These are phyloP conservation scores for Exophiala sideris DNA, from an alignment of 2,329 filamentous ascomycete genomes.

Conservation along the genomic window DNA sequence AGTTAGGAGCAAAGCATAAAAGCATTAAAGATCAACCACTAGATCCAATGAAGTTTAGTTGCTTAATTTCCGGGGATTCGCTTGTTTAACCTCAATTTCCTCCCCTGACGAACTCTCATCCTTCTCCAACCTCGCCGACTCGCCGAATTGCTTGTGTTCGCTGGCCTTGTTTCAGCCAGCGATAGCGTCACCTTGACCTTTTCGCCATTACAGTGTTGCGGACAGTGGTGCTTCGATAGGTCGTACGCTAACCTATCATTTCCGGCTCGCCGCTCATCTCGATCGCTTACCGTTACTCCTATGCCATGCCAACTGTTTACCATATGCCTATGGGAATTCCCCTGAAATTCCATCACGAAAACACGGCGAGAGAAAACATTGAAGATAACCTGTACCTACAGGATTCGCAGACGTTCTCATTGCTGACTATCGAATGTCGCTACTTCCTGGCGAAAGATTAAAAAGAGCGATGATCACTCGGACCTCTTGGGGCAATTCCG, in stretches of 20 bases:
- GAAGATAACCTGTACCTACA: background rate
- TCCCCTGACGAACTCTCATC: background rate
- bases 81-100: constrained; percentile 6
- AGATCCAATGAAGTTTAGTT: background rate
- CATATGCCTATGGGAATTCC: too few species aligned
- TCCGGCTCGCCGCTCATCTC: background rate
- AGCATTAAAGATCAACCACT: background rate
- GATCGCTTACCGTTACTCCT: background rate
- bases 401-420: background rate
- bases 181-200: constrained; percentile 5
- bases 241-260: background rate
- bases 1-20: background rate
- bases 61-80: constrained; percentile 1
- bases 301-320: background rate
- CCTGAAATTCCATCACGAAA: too few species aligned
- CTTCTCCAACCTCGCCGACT: background rate
- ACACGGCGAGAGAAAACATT: background rate
- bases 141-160: constrained; percentile 4
- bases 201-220: too few species aligned
- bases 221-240: background rate
- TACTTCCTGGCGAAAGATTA: too few species aligned
- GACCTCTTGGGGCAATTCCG: too few species aligned
- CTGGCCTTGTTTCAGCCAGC: constrained; percentile 7
- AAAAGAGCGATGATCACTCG: too few species aligned
- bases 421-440: background rate